Base-by-base conservation (phyloP, 2,329 filamentous ascomycete genomes). In the Calonectria pauciramosa region DNA sequence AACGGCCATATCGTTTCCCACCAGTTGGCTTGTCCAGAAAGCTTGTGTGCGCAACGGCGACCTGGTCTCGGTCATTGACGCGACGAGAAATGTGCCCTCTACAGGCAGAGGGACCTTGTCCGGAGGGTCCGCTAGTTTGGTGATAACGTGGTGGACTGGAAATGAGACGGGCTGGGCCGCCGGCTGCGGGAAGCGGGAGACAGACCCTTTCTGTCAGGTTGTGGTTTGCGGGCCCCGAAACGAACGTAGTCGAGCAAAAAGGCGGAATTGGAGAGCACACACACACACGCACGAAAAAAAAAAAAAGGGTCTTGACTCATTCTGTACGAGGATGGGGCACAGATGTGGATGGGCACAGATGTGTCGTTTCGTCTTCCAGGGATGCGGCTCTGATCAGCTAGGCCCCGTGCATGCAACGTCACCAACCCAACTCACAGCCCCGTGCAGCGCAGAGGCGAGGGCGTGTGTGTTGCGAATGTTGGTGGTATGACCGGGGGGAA, bases 11-110 rank as follows among this genome's bases (percentile, higher is more conserved):
- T 63, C 69, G 73, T 79, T 79, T 75, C 73, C 75, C 70, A 72
- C 76, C 77, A 75, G 77, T 79, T 76, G 77, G 75, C 65, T 79
- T 66, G 70, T 13, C 23, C 34, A 73, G 64, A 76, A 80, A 77
- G 77, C 76, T 78, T 76, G 68, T 73, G 67, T 73, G 63, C 8
- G 30, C 30, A 32, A 32, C 30, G 30, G 30, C 32, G 68, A 70
- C 56, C 38, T 41, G 4, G 44, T 34, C 20, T 32, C 20, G 44
- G 44, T 47, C n/a, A 13, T 23, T 47, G 44, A 49, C n/a, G 60
- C 79, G 76, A 78, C 74, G 41, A 44, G n/a, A 18, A 78, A 41
- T 63, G 23, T 41, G 16, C 41, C 34, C 36, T 63, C 41, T 41
- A 36, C 23, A 10, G 36, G 14, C 23, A 41, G 38, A 63, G 36